Conservation (phyloP, 2,329 filamentous ascomycete species). For the Escovopsis weberi region DNA sequence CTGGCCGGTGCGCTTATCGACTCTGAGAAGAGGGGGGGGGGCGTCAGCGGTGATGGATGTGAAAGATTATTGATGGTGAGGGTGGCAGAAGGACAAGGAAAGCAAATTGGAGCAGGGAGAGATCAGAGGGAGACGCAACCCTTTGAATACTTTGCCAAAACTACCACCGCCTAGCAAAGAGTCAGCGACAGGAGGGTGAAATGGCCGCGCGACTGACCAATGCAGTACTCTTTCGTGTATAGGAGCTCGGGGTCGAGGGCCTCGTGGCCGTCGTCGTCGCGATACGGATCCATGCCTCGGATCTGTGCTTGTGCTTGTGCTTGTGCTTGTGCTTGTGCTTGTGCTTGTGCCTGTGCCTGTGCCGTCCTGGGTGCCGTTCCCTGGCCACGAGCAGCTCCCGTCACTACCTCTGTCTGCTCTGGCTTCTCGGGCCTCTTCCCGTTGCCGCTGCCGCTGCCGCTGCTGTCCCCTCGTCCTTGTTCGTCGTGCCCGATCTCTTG, state of each 20-base stretch:
- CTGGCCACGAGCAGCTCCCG: not conserved
- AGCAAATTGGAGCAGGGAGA: not conserved
- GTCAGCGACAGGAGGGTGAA: constrained; percentile 10
- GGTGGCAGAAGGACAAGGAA: not conserved
- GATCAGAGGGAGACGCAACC: constrained; percentile 32
- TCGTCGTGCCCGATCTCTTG: no score
- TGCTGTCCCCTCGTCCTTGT: no score
- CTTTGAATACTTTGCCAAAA: constrained; percentile 98
- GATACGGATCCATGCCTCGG: constrained; percentile 23
- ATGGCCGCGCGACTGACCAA: constrained; percentile 40
- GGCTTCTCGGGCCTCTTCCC: no score
- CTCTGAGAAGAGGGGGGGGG: constrained; percentile 31
- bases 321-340: constrained; percentile 10
- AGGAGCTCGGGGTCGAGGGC: constrained; percentile 69
- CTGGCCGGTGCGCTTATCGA: constrained; percentile 85
- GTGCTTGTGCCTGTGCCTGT: constrained; percentile 10
- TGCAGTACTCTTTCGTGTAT: constrained; percentile 87
- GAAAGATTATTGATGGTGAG: not conserved
- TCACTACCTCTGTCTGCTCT: no score
- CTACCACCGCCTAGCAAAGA: constrained; percentile 64
- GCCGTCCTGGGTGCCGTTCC: not conserved
- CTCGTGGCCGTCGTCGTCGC: constrained; percentile 33
- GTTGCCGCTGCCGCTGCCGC: no score
- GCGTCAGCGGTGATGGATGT: not conserved
- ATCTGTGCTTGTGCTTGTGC: constrained; percentile 23